A percentile compares a stretch with the other conserved stretches of the same genome.
Conservation (phyloP, 2,329 filamentous ascomycete species). For the Diaporthe longicolla region DNA sequence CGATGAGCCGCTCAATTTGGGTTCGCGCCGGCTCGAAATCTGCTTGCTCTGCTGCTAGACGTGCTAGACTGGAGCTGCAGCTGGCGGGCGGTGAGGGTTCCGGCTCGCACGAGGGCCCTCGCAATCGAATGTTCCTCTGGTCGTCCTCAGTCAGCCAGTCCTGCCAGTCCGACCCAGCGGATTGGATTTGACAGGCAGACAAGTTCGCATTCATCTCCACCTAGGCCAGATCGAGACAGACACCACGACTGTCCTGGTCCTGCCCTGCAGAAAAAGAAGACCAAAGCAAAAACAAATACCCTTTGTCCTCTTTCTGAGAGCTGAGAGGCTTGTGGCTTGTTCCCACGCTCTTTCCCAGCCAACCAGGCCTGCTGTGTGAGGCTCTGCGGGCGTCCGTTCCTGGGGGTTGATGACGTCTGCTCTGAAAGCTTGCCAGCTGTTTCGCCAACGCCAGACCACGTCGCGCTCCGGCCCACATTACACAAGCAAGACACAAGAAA, state of each 20-base stretch:
- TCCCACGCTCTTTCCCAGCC: neutral
- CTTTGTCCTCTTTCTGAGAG: neutral
- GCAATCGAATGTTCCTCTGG: constrained; percentile 21
- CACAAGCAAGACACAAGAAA: constrained; percentile 4
- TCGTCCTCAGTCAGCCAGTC: neutral
- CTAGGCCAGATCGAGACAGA: constrained; percentile 2
- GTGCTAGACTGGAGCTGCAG: neutral
- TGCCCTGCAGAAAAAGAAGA: neutral
- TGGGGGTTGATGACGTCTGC: constrained; percentile 26
- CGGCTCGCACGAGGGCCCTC: constrained; percentile 19
- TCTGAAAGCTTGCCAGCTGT: constrained; percentile 30
- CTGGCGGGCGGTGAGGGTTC: constrained; percentile 33
- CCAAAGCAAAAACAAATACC: neutral
- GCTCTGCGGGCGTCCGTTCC: constrained; percentile 7
- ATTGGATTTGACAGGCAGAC: constrained; percentile 28
- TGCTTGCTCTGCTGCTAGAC: neutral
- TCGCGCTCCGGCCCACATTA: constrained; percentile 27
- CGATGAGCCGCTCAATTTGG: constrained; percentile 33
- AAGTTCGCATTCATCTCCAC: constrained; percentile 1
- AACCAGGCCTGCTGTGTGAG: constrained; percentile 18
- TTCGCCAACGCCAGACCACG: constrained; percentile 27
- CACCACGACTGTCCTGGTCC: neutral
- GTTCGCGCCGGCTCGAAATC: constrained; percentile 13
- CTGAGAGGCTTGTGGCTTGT: constrained; percentile 5
- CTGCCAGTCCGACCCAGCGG: constrained; percentile 28